Evolutionary conservation across 2,329 filamentous ascomycete genomes (phyloP), one percentile per base, ranked within the genome.

Genomic region (Talaromyces verruculosus): DNA sequence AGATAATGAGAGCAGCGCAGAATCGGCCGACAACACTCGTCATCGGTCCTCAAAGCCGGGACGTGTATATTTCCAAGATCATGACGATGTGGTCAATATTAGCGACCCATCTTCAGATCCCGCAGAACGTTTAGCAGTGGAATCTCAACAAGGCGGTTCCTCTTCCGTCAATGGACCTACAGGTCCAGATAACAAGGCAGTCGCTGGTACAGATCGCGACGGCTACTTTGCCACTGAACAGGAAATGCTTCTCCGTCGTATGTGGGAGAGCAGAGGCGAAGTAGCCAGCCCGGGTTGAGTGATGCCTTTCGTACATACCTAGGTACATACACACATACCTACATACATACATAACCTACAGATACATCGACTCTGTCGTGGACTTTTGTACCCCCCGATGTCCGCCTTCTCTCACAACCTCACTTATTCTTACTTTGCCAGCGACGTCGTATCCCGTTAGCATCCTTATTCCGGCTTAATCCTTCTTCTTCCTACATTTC

Each of bases 261-360:
- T 80, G 71, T 81, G 79, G 79, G 77, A 80, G 57, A 80, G 77
- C 64, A 76, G 79, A 61, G 65, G 65, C 57, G 78, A 80, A 63
- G 76, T 80, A 5, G 75, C 78, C 19, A 73, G 72, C 17, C 74
- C 73, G 28, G 75, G 75, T 37, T 79, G 67, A 55, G 43, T 41
- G 60, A 68, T 35, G 17, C 28, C 28, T 22, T 15, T 25, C 30
- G 10, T 57, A 57, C 51, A 53, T 53, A 53, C 49, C 49, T 51
- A 33, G 49, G 17, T 35, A 55, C 49, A 55, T 19, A 51, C 47
- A 55, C 10, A 39, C 15, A 57, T 11, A 57, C n/a, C 22, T 22
- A 25, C 25, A 25, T 22, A 25, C 25, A 25, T 25, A 25, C 25
- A 25, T 25, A 25, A 25, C 3, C 25, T 25, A 25, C 25, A 25